Evolutionary conservation across 495 filamentous ascomycete genomes (phyloP), one percentile per base, ranked within the genome.

Genomic region (Chaetomium fimeti): DNA sequence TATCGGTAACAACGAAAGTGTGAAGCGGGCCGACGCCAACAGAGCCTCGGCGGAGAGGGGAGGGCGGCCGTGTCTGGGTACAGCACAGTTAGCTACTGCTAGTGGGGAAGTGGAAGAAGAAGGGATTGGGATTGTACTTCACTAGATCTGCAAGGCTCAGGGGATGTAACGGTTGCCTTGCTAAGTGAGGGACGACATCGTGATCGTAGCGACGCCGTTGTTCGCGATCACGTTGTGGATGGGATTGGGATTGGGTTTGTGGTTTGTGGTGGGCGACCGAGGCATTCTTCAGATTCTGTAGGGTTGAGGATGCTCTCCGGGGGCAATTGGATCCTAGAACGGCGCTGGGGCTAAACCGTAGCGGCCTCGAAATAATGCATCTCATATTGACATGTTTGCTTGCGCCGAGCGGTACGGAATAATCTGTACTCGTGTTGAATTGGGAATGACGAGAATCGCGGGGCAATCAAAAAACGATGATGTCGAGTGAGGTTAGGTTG

Each of bases 11-110:
- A 97, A 87, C 49, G 89, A 91, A 56, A 97, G 89, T 38, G 94
- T 94, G 81, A 96, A 97, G 76, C 97, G 96, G 56, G 94, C 94
- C 5, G 91, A 96, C 47, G 86, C 84, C 65, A 96, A 86, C 40
- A 98, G 86, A 5, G 89, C 87, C 29, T 89, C 81, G 47, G 86
- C 84, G 2, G 89, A 89, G 59, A 98, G 84, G 0, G 94, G 94
- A 40, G 94, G 93, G 6, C 91, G 91, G 51, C 94, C 94, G 77
- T 95, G 89, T 77, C 91, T 95, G 29, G 32, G 63, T 36, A 12
- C 16, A 27, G 48, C 11, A 52, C 42, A 55, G 22, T 32, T 49
- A 28, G 40, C 5, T 0, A 43, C 40, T 18, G 11, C 38, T 56
- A 29, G 11, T 20, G 25, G n/a, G 6, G 13, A 2, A 24, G 25